Conservation (phyloP, 208 protist species). For the Phytomonas sp. region DNA sequence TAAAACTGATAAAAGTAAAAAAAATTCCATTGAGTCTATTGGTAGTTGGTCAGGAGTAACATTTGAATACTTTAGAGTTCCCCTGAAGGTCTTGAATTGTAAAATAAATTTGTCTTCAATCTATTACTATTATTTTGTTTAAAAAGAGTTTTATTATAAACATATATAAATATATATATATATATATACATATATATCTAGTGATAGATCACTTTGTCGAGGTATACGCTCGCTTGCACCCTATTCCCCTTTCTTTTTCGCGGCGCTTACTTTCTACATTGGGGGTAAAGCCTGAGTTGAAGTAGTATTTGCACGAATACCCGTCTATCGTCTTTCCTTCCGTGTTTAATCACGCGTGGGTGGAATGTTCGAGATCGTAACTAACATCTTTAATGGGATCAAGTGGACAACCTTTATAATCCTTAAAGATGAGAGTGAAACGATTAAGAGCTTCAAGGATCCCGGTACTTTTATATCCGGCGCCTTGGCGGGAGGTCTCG, state of each 20-base stretch:
- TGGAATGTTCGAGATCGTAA: slow-evolving; percentile 48
- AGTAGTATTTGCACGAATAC: background rate
- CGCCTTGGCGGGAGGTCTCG: slow-evolving; percentile 54
- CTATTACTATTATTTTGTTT: too few species aligned
- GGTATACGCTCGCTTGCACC: background rate
- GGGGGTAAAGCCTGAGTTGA: too few species aligned
- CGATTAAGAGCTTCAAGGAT: slow-evolving; percentile 45
- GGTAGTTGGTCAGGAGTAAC: background rate
- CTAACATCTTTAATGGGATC: slow-evolving; percentile 27
- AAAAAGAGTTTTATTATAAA: too few species aligned
- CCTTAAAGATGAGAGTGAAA: slow-evolving; percentile 58
- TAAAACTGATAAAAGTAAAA: background rate
- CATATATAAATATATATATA: too few species aligned
- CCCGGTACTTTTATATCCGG: slow-evolving; percentile 76
- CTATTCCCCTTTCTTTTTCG: background rate
- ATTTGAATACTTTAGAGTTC: background rate
- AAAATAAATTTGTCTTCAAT: background rate
- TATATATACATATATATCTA: slow-evolving; percentile 1
- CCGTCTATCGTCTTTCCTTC: background rate
- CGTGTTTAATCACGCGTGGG: slow-evolving; percentile 2
- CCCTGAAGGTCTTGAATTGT: background rate
- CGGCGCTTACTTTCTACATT: too few species aligned
- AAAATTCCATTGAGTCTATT: background rate
- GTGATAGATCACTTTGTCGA: background rate
- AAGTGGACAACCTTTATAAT: slow-evolving; percentile 28